These are phyloP conservation scores for Ustilago hordei DNA, from an alignment of 1,284 basidiomycete species.

Conservation along the genomic window DNA sequence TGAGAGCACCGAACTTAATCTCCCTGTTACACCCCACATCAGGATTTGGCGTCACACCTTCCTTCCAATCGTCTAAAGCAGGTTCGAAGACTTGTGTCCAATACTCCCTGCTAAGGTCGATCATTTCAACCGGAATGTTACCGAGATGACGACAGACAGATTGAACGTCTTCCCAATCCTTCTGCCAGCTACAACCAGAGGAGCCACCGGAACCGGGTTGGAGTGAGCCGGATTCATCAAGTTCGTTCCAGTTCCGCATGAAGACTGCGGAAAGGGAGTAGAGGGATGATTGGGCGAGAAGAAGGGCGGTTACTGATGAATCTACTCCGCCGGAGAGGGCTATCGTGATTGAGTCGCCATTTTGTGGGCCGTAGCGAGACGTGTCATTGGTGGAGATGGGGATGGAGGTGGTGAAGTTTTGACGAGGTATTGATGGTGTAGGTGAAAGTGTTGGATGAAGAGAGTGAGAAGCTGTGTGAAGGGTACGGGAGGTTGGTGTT, in stretches of 20 bases:
- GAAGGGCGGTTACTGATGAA: conserved; percentile 73
- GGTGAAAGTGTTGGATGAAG: neutral
- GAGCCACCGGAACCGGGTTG: conserved; percentile 67
- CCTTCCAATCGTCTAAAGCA: conserved; percentile 57
- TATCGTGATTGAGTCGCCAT: conserved; percentile 77
- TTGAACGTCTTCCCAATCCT: conserved; percentile 91
- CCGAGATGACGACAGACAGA: conserved; percentile 78
- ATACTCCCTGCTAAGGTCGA: conserved; percentile 60
- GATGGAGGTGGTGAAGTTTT: neutral
- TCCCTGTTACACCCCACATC: conserved; percentile 93
- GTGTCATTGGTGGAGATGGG: neutral
- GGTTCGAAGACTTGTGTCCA: conserved; percentile 67
- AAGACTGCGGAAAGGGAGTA: conserved; percentile 85
- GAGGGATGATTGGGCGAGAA: conserved; percentile 45
- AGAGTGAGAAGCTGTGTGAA: neutral
- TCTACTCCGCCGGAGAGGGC: conserved; percentile 98
- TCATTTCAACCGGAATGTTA: conserved; percentile 73
- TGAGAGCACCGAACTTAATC: conserved; percentile 91
- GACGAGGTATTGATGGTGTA: neutral
- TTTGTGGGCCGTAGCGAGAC: conserved; percentile 26
- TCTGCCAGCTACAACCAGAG: conserved; percentile 89
- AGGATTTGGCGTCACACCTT: conserved; percentile 80
- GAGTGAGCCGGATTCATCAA: conserved; percentile 75
- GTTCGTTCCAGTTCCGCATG: conserved; percentile 88
- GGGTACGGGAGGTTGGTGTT: neutral